Percentiles rank a stretch among this genome's conserved stretches.
Conservation (phyloP, 2,329 filamentous ascomycete species). For the Dactylellina haptotyla region DNA sequence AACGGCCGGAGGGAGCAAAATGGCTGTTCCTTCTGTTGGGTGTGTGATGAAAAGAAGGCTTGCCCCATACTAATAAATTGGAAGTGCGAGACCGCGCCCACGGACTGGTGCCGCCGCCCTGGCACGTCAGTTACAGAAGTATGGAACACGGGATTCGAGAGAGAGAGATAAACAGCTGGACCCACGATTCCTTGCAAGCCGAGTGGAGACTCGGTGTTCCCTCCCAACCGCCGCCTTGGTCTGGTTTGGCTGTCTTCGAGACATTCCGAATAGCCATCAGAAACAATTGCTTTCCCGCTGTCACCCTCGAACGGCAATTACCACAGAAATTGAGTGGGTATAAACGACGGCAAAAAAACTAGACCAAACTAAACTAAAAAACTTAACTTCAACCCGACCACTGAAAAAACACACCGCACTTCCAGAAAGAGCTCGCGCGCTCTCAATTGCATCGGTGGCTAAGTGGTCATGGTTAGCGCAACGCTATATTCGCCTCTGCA, state of each 20-base stretch:
- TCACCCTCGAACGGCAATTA: constrained; percentile 26
- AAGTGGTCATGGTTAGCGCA: not conserved
- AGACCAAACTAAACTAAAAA: not conserved
- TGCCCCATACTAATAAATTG: constrained; percentile 26
- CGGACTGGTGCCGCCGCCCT: constrained; percentile 49
- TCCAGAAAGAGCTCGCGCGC: constrained; percentile 13
- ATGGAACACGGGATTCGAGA: constrained; percentile 47
- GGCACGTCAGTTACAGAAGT: constrained; percentile 50
- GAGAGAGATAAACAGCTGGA: constrained; percentile 7
- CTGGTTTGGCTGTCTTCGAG: constrained; percentile 18
- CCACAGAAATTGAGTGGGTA: constrained; percentile 35
- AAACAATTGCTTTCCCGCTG: not conserved
- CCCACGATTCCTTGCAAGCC: constrained; percentile 29
- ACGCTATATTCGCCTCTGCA: not conserved
- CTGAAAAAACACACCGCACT: not conserved
- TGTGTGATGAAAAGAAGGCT: constrained; percentile 15
- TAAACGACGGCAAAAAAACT: constrained; percentile 20
- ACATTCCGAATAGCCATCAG: constrained; percentile 19
- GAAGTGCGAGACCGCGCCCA: constrained; percentile 29
- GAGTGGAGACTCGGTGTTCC: constrained; percentile 12
- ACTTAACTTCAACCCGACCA: not conserved
- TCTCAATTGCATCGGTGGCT: constrained; percentile 6
- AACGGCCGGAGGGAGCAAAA: constrained; percentile 31
- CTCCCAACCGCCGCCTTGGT: constrained; percentile 21
- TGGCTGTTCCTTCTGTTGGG: too few relatives aligned